A percentile compares a stretch with the other conserved stretches of the same genome.
Evolutionary conservation across 2,329 filamentous ascomycete genomes (phyloP).

Genomic region (Septoria linicola): DNA sequence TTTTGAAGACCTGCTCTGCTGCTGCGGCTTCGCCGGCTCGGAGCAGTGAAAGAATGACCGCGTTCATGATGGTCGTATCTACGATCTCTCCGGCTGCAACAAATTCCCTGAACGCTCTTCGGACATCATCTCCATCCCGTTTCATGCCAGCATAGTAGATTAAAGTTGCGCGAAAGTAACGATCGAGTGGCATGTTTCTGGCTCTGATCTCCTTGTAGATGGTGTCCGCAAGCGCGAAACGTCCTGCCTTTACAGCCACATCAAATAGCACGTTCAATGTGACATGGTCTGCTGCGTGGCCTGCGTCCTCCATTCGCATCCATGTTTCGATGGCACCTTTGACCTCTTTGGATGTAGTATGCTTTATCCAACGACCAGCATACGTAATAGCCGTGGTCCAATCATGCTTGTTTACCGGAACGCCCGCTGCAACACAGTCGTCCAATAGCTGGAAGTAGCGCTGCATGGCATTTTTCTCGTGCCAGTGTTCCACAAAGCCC

Average conservation of each 20-base stretch:
- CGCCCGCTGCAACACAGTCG: slow-evolving; percentile 73
- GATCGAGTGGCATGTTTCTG: slow-evolving; percentile 67
- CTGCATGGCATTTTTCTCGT: slow-evolving; percentile 64
- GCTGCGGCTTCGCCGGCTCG: slow-evolving; percentile 71
- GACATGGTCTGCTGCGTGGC: slow-evolving; percentile 66
- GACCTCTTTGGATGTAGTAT: slow-evolving; percentile 59
- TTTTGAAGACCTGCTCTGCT: slow-evolving; percentile 76
- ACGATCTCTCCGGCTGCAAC: slow-evolving; percentile 84
- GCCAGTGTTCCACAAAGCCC: slow-evolving; percentile 55
- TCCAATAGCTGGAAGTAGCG: slow-evolving; percentile 81
- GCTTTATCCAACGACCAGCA: slow-evolving; percentile 68
- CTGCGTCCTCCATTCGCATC: slow-evolving; percentile 82
- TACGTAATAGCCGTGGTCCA: slow-evolving; percentile 86
- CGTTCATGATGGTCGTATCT: slow-evolving; percentile 83
- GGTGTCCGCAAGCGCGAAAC: slow-evolving; percentile 79
- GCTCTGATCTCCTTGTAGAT: slow-evolving; percentile 76
- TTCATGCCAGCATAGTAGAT: slow-evolving; percentile 82
- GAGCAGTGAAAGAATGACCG: slow-evolving; percentile 76
- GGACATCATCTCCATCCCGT: slow-evolving; percentile 69
- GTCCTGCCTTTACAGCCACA: slow-evolving; percentile 78
- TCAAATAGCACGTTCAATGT: slow-evolving; percentile 95
- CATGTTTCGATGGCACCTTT: slow-evolving; percentile 73
- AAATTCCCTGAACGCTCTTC: slow-evolving; percentile 76
- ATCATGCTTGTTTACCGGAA: slow-evolving; percentile 65
- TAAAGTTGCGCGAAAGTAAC: slow-evolving; percentile 76